Percentiles rank a stretch among this genome's conserved stretches.
These are phyloP conservation scores for Rhynchospora pubera DNA, from an alignment of 176 grass and related monocot genomes.

Conservation along the genomic window DNA sequence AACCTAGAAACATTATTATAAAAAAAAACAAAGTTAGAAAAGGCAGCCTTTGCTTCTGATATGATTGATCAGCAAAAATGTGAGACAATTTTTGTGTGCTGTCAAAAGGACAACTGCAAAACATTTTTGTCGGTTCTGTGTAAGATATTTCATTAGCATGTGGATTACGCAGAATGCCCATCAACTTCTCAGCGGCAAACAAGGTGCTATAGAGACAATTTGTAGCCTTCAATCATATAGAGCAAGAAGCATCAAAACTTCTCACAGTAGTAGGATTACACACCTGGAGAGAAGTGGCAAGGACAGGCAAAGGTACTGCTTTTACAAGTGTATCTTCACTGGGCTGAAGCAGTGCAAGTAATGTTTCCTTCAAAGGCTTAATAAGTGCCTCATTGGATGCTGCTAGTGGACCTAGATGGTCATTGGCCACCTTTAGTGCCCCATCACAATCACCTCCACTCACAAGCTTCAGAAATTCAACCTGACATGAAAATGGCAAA, in stretches of 20 bases:
- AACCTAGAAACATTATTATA: slow-evolving; percentile 35
- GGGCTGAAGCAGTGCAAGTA: slow-evolving; percentile 59
- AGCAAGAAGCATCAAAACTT: neutral
- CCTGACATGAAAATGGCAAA: slow-evolving; percentile 37
- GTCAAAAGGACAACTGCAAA: neutral
- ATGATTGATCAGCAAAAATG: neutral
- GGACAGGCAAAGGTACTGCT: slow-evolving; percentile 55
- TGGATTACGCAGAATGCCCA: neutral
- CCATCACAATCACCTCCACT: slow-evolving; percentile 53
- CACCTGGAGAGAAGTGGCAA: slow-evolving; percentile 92
- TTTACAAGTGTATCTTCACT: slow-evolving; percentile 58
- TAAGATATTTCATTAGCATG: neutral
- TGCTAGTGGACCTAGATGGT: slow-evolving; percentile 78
- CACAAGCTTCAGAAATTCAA: slow-evolving; percentile 93
- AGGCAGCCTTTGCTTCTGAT: neutral
- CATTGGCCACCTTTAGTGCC: slow-evolving; percentile 64
- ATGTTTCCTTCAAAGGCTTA: slow-evolving; percentile 99
- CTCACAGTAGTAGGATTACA: neutral
- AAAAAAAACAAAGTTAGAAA: neutral
- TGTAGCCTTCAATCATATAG: neutral
- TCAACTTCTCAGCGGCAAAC: neutral
- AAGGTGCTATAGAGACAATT: neutral
- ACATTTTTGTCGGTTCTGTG: neutral
- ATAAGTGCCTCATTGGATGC: slow-evolving; percentile 66
- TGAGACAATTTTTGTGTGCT: neutral